Percentiles rank a stretch among this genome's conserved stretches.
phyloP scores from a whole-genome alignment of 2,329 filamentous ascomycete genomes.

The Monilinia aucupariae region DNA sequence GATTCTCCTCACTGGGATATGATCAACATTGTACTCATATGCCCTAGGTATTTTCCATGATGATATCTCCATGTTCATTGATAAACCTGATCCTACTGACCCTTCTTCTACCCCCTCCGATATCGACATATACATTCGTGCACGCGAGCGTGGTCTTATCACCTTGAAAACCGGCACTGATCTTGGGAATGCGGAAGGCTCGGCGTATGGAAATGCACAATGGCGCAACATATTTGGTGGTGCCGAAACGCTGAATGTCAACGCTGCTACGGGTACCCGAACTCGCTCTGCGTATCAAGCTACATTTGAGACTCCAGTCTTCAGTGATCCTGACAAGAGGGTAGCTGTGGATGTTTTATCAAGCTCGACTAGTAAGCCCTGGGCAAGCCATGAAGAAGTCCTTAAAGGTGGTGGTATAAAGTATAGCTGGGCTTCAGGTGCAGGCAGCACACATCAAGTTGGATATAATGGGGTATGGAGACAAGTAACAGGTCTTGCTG shows the following conservation, averaged over 20 bases:
- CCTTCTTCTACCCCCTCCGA: constrained; percentile 68
- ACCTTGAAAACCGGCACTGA: constrained; percentile 93
- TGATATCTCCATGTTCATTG: constrained; percentile 75
- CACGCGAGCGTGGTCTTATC: constrained; percentile 74
- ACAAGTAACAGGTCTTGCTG: constrained; percentile 74
- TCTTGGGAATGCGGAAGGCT: constrained; percentile 87
- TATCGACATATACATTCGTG: constrained; percentile 72
- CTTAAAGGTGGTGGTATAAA: constrained; percentile 72
- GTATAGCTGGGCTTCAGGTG: constrained; percentile 64
- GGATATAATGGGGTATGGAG: constrained; percentile 81
- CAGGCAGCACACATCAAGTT: constrained; percentile 67
- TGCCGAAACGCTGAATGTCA: constrained; percentile 80
- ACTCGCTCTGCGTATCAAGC: constrained; percentile 90
- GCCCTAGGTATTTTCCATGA: constrained; percentile 76
- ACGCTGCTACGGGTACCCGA: constrained; percentile 82
- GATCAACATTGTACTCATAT: not conserved
- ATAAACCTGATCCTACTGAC: constrained; percentile 64
- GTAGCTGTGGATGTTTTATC: constrained; percentile 74
- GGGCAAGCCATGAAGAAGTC: constrained; percentile 90
- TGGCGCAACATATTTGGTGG: constrained; percentile 93
- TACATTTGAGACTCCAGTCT: constrained; percentile 73
- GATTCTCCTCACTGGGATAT: constrained; percentile 22
- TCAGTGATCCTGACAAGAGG: constrained; percentile 76
- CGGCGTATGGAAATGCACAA: constrained; percentile 80
- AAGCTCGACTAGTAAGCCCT: constrained; percentile 81